These are phyloP conservation scores for Craspedostauros australis DNA, from an alignment of 108 stramenopile species.

Conservation along the genomic window DNA sequence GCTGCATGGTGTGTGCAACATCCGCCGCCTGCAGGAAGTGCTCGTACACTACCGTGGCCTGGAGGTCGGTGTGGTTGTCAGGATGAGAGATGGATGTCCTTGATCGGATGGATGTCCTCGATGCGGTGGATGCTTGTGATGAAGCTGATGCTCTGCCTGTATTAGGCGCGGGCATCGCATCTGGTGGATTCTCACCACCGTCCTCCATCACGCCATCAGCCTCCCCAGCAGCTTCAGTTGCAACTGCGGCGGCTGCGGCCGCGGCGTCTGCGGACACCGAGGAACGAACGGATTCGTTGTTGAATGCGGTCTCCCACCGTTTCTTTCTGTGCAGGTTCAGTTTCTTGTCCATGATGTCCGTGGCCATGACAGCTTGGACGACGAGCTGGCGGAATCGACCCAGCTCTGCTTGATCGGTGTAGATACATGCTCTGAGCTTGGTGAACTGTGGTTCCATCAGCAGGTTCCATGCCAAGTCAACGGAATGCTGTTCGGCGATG, in stretches of 20 bases:
- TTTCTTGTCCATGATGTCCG: conserved; percentile 26
- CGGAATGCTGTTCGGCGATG: conserved; percentile 21
- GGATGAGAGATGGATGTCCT: too few species aligned
- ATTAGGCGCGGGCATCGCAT: background rate
- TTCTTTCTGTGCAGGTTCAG: conserved; percentile 5
- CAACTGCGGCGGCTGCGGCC: too few species aligned
- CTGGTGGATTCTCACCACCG: background rate
- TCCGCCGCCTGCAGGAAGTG: conserved; percentile 9
- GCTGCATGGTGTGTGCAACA: conserved; percentile 15
- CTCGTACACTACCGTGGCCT: conserved; percentile 4
- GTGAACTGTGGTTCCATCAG: conserved; percentile 18
- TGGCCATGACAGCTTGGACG: conserved; percentile 25
- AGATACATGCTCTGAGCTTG: conserved; percentile 12
- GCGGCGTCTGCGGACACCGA: background rate
- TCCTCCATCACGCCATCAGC: background rate
- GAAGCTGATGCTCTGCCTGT: background rate
- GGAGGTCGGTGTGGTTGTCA: background rate
- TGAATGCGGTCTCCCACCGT: conserved; percentile 27
- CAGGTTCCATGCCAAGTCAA: conserved; percentile 20
- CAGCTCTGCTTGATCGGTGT: conserved; percentile 12
- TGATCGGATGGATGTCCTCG: background rate
- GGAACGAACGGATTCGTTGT: background rate
- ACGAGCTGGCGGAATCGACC: conserved; percentile 20
- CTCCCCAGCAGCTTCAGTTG: too few species aligned
- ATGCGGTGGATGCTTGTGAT: background rate